Conservation (phyloP, 2,329 filamentous ascomycete genomes). For the Calonectria henricotiae region DNA sequence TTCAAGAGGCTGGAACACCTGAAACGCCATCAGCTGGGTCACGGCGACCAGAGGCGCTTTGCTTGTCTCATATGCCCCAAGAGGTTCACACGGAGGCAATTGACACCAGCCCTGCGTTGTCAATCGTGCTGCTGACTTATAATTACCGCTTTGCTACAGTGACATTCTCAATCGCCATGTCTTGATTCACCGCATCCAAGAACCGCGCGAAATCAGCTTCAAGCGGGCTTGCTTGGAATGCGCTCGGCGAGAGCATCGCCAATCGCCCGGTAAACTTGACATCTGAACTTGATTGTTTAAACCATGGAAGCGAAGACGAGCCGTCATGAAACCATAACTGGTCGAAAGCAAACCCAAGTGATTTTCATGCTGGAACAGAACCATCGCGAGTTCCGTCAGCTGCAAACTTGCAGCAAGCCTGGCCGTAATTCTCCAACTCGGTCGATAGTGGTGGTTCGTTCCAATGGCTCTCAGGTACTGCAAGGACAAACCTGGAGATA, state of each 20-base stretch:
- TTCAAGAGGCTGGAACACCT: conserved; percentile 48
- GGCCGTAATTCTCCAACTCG: neutral
- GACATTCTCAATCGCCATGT: conserved; percentile 32
- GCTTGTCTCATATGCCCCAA: conserved; percentile 42
- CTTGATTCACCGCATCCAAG: conserved; percentile 12
- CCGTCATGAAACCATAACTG: neutral
- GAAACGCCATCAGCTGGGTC: conserved; percentile 42
- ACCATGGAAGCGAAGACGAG: neutral
- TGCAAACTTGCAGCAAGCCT: neutral
- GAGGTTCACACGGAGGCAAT: conserved; percentile 44
- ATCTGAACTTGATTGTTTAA: neutral
- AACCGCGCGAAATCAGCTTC: neutral
- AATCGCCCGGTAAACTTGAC: neutral
- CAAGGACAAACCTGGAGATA: neutral
- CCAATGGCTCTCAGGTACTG: neutral
- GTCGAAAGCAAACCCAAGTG: neutral
- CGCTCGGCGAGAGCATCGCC: conserved; percentile 1
- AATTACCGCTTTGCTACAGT: conserved; percentile 11
- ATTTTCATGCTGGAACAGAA: neutral
- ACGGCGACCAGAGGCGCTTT: conserved; percentile 38
- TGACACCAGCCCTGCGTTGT: neutral
- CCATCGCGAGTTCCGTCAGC: neutral
- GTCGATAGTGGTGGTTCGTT: neutral
- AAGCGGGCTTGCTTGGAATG: conserved; percentile 43
- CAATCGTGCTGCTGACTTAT: neutral